Evolutionary conservation across 345 rosid genomes (phyloP).

Genomic region (Sisymbrium altissimum): DNA sequence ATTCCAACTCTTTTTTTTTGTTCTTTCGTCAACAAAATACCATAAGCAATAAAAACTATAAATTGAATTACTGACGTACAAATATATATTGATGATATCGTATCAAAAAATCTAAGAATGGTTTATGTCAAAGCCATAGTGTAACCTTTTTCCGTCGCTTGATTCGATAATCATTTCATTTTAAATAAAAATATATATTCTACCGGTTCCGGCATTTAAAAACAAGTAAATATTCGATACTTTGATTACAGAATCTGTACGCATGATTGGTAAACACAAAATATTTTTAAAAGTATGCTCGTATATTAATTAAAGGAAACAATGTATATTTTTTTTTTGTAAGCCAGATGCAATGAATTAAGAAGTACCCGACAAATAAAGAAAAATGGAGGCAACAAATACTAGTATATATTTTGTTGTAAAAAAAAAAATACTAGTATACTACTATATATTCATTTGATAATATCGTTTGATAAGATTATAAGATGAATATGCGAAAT

Average conservation of each 20-base stretch:
- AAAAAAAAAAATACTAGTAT: not conserved
- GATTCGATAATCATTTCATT: not conserved
- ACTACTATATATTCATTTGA: not conserved
- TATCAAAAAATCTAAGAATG: not conserved
- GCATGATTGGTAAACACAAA: not conserved
- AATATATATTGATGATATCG: not conserved
- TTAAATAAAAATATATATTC: not conserved
- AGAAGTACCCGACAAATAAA: not conserved
- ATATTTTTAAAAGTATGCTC: not conserved
- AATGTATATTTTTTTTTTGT: not conserved
- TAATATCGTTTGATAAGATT: not conserved
- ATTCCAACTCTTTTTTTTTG: not conserved
- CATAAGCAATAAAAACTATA: not conserved
- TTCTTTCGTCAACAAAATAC: not conserved
- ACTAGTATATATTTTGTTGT: no score
- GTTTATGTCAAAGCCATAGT: not conserved
- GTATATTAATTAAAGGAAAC: not conserved
- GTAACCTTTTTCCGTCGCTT: slow-evolving; percentile 15
- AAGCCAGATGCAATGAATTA: slow-evolving; percentile 11
- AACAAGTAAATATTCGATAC: not conserved
- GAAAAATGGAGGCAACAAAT: no score
- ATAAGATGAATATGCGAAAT: no score
- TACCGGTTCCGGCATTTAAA: not conserved
- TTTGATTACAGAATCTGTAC: not conserved
- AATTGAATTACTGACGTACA: not conserved